Conservation (phyloP, 495 filamentous ascomycete species). For the Neurospora sp. region DNA sequence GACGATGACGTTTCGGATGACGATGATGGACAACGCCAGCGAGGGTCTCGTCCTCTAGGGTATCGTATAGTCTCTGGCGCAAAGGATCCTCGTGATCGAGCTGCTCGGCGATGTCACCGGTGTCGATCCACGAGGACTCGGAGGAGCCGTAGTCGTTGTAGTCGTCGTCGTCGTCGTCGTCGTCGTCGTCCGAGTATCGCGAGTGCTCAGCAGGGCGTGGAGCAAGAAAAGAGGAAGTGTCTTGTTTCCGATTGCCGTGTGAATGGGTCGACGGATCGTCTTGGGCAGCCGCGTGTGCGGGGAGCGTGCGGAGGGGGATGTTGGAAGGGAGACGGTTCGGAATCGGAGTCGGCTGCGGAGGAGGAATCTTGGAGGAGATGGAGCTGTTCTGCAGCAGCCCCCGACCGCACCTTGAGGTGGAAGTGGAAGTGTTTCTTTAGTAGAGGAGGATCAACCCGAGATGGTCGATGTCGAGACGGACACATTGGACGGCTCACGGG, state of each 20-base stretch:
- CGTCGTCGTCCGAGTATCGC: slow-evolving; percentile 19
- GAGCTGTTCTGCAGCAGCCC: slow-evolving; percentile 54
- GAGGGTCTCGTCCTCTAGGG: slow-evolving; percentile 48
- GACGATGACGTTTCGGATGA: slow-evolving; percentile 21
- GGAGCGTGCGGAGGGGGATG: slow-evolving; percentile 51
- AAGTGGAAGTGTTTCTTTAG: slow-evolving; percentile 5
- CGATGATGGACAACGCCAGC: slow-evolving; percentile 37
- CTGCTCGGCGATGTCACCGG: slow-evolving; percentile 88
- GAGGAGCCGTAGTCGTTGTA: slow-evolving; percentile 35
- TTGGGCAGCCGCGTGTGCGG: slow-evolving; percentile 23
- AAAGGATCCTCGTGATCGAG: slow-evolving; percentile 73
- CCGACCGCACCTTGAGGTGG: slow-evolving; percentile 25
- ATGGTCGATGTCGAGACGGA: slow-evolving; percentile 1
- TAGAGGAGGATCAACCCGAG: background rate
- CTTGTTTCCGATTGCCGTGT: background rate
- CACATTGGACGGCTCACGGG: background rate
- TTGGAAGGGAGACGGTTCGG: slow-evolving; percentile 45
- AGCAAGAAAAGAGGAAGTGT: background rate
- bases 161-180: slow-evolving; percentile 26
- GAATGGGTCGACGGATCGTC: slow-evolving; percentile 10
- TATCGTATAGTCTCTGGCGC: slow-evolving; percentile 50
- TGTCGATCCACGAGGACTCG: slow-evolving; percentile 83
- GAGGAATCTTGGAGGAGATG: slow-evolving; percentile 46
- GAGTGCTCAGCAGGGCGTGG: slow-evolving; percentile 10
- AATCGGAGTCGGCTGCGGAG: slow-evolving; percentile 22